phyloP scores from a whole-genome alignment of 371 early-diverging fungal genomes.

The Mortierella sp. region DNA sequence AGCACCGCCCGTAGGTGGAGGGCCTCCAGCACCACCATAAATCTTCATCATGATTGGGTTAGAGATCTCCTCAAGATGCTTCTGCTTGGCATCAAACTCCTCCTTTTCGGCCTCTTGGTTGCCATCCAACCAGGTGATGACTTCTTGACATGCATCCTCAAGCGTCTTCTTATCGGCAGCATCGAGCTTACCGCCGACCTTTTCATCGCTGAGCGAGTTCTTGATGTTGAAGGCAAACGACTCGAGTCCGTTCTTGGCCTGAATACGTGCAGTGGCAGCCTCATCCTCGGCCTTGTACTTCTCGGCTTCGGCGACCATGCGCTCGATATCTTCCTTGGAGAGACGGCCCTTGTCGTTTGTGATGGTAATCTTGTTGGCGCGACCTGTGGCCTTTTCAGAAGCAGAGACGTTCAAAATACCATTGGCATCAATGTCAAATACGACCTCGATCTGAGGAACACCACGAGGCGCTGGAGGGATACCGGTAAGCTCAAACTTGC shows the following conservation, averaged over 20 bases:
- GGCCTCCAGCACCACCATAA: conserved; percentile 81
- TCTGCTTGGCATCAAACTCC: conserved; percentile 93
- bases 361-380: conserved; percentile 95
- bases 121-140: conserved; percentile 90
- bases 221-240: conserved; percentile 94
- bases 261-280: conserved; percentile 86
- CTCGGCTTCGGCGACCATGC: conserved; percentile 97
- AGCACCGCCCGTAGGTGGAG: conserved; percentile 63
- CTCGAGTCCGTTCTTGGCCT: conserved; percentile 93
- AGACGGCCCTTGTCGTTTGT: conserved; percentile 99
- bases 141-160: conserved; percentile 82
- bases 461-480: conserved; percentile 97
- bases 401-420: conserved; percentile 98
- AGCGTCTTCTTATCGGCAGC: conserved; percentile 89
- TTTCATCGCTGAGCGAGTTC: conserved; percentile 89
- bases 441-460: conserved; percentile 98
- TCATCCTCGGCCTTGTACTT: conserved; percentile 97
- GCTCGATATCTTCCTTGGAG: conserved; percentile 96
- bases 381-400: conserved; percentile 93
- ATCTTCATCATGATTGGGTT: conserved; percentile 97
- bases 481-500: conserved; percentile 96
- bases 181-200: conserved; percentile 83
- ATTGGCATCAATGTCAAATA: conserved; percentile 98
- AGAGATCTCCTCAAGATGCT: conserved; percentile 93
- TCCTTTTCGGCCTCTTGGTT: conserved; percentile 93